These are phyloP conservation scores for Chaetomium sp. DNA, from an alignment of 2,329 filamentous ascomycete genomes.

Conservation along the genomic window DNA sequence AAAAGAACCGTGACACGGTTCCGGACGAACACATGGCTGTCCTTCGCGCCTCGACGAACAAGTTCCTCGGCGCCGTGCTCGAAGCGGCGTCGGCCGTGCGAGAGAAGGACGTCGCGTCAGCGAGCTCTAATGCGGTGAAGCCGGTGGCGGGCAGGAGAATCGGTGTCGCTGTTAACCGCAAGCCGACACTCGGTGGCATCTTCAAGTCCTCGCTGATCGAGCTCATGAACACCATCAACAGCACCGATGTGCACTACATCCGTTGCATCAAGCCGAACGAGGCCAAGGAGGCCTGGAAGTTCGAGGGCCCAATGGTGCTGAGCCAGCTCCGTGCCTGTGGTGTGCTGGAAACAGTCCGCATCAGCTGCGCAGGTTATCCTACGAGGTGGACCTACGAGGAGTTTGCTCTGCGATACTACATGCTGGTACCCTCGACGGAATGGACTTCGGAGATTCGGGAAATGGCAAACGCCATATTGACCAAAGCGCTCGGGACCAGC, in stretches of 20 bases:
- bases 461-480: constrained; percentile 91
- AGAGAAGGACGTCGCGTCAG: constrained; percentile 77
- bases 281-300: constrained; percentile 94
- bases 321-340: constrained; percentile 96
- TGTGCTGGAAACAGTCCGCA: constrained; percentile 97
- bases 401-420: constrained; percentile 96
- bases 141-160: constrained; percentile 81
- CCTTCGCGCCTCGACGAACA: constrained; percentile 78
- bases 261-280: constrained; percentile 99
- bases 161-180: constrained; percentile 89
- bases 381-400: constrained; percentile 99
- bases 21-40: constrained; percentile 98
- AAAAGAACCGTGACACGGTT: constrained; percentile 98
- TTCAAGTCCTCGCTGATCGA: constrained; percentile 99
- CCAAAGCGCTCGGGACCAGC: constrained; percentile 80
- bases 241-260: constrained; percentile 98
- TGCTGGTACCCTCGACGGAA: constrained; percentile 84
- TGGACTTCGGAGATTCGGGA: constrained; percentile 94
- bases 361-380: constrained; percentile 95
- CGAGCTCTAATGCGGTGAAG: constrained; percentile 72
- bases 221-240: constrained; percentile 96
- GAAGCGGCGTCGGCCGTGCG: constrained; percentile 83
- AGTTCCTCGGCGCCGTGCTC: constrained; percentile 81
- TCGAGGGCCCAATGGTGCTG: constrained; percentile 97
- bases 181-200: constrained; percentile 95